A percentile compares a stretch with the other conserved stretches of the same genome.
Conservation (phyloP, 2,329 filamentous ascomycete species). For the Xylariaceae sp. region DNA sequence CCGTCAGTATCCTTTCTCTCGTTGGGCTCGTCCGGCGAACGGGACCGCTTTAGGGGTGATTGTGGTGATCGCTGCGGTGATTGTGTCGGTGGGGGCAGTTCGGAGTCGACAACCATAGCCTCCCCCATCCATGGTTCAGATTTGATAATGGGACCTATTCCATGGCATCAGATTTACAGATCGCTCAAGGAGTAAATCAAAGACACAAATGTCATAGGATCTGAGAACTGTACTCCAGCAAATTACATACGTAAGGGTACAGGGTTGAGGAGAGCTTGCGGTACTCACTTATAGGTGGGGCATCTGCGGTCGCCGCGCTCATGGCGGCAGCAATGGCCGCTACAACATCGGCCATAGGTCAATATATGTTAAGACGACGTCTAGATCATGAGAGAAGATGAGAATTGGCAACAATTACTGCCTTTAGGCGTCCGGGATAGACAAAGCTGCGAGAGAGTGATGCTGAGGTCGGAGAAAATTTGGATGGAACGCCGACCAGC, state of each 20-base stretch:
- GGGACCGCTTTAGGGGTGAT: constrained; percentile 38
- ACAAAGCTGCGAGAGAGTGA: constrained; percentile 8
- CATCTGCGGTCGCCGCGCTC: constrained; percentile 31
- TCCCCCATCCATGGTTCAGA: constrained; percentile 34
- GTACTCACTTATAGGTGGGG: constrained; percentile 32
- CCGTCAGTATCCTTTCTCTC: constrained; percentile 15
- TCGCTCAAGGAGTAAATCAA: background rate
- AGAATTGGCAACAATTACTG: constrained; percentile 12
- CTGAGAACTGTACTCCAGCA: background rate
- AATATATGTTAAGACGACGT: constrained; percentile 20
- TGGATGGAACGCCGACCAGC: constrained; percentile 37
- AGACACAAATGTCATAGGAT: background rate
- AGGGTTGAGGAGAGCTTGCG: constrained; percentile 2
- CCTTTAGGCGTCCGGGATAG: background rate
- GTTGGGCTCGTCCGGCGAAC: constrained; percentile 32
- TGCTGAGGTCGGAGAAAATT: constrained; percentile 35
- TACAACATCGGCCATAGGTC: constrained; percentile 40
- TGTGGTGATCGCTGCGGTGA: constrained; percentile 19
- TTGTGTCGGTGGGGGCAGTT: constrained; percentile 18
- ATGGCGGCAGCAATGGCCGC: constrained; percentile 41
- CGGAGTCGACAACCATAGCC: constrained; percentile 33
- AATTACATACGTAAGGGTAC: background rate
- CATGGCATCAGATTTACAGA: constrained; percentile 19
- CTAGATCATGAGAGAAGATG: constrained; percentile 10
- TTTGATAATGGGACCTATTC: constrained; percentile 40